Evolutionary conservation across 2,329 filamentous ascomycete species (phyloP), one percentile per base, ranked within the genome.

Genomic region (Magnaporthiopsis poae): DNA sequence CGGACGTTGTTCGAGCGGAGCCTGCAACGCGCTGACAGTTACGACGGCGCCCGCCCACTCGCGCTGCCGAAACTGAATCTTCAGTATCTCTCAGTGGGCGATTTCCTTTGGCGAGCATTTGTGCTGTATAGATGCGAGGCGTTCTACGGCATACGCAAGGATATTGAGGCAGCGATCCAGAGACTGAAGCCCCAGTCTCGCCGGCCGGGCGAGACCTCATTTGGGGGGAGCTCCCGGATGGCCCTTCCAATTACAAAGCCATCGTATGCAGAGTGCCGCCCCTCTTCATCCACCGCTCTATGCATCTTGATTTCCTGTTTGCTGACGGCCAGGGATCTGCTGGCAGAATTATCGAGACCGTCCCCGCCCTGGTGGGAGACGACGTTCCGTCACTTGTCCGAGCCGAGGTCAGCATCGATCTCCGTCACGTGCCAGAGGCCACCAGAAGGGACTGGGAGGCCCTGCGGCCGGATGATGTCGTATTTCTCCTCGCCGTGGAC

Each of bases 61-160:
- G 91, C 95, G 2, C 87, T 99, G 61, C 95, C 95, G 2, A 99
- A 99, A 75, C 79, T 98, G 62, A 99, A 97, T 72, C 80, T 99
- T 35, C 95, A 99, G 74, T 99, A 99, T 76, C 82, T 99, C 18
- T 96, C 93, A 2, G 87, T 96, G 64, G 92, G 92, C 2, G 95
- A 99, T 76, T 99, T 99, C 72, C 79, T 99, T n/a, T 99, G 93
- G 92, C 86, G 96, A 69, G 92, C 94, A 0, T 89, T 98, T 72
- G 84, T 96, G 18, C 81, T 99, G 11, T 95, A 96, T 75, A 88
- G 94, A 60, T 90, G 89, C 67, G 95, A 99, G 76, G 86, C 94
- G 0, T 97, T 98, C 75, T 98, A 96, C 75, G 91, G 92, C 68
- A 94, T 99, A 68, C 87, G 92, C 62, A 94, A 92, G 73, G 92